Conservation (phyloP, 2,329 filamentous ascomycete species). For the Beauveria sp. region DNA sequence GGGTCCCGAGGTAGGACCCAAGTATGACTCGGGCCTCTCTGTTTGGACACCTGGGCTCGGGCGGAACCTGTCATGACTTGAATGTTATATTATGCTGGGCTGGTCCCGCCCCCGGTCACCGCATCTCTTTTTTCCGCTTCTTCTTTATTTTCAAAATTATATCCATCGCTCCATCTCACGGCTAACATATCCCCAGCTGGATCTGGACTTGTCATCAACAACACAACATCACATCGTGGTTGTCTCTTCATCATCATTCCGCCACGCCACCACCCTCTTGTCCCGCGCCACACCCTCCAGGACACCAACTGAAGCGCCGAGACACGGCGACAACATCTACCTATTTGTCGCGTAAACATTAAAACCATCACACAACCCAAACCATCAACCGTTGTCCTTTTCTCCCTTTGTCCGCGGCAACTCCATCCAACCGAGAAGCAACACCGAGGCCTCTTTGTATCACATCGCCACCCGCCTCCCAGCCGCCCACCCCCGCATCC, state of each 20-base stretch:
- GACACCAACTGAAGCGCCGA: too few relatives aligned
- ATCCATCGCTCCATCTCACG: not conserved
- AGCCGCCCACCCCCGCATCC: conserved; percentile 3
- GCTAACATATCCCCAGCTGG: too few relatives aligned
- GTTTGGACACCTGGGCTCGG: not conserved
- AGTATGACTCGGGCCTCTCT: conserved; percentile 10
- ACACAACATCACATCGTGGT: too few relatives aligned
- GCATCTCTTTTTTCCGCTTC: not conserved
- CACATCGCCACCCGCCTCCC: not conserved
- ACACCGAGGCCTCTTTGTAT: not conserved
- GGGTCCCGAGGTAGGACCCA: conserved; percentile 8
- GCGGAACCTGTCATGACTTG: not conserved
- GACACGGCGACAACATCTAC: too few relatives aligned
- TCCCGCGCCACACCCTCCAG: too few relatives aligned
- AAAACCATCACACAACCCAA: too few relatives aligned
- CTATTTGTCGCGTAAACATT: too few relatives aligned
- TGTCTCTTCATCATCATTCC: too few relatives aligned
- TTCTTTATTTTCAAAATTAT: not conserved
- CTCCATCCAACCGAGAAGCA: not conserved
- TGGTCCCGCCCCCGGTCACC: not conserved
- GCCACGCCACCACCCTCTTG: too few relatives aligned
- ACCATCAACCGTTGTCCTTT: not conserved
- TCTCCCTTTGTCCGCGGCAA: not conserved
- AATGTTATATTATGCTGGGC: conserved; percentile 4
- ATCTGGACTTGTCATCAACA: too few relatives aligned